Evolutionary conservation across 2,329 filamentous ascomycete species (phyloP).

Genomic region (Phaeosphaeria sp.): DNA sequence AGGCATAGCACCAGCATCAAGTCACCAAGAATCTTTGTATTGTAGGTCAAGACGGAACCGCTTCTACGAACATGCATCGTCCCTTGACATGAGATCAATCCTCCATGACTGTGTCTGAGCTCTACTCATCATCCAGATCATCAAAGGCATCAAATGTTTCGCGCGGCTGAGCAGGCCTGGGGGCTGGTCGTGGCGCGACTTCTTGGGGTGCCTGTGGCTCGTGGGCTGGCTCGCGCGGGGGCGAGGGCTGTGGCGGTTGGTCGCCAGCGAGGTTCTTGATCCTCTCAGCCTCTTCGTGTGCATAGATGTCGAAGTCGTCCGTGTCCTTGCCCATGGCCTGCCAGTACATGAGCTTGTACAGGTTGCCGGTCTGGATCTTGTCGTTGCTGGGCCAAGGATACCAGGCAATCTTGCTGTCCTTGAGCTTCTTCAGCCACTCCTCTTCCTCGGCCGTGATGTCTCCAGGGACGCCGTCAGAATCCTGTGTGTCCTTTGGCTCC

Average conservation of each 20-base stretch:
- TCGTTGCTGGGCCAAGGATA: conserved; percentile 79
- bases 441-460: conserved; percentile 40
- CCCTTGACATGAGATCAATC: not conserved
- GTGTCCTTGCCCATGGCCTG: conserved; percentile 28
- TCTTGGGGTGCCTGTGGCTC: conserved; percentile 1
- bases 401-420: conserved; percentile 56
- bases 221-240: conserved; percentile 4
- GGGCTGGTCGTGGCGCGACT: conserved; percentile 1
- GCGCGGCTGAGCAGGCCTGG: conserved; percentile 4
- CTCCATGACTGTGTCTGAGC: not conserved
- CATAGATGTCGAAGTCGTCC: conserved; percentile 30
- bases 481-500: conserved; percentile 19
- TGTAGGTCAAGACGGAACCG: too few relatives aligned
- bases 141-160: conserved; percentile 12
- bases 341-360: conserved; percentile 50
- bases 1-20: too few relatives aligned
- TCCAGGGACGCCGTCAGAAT: conserved; percentile 12
- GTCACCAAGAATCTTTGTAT: not conserved
- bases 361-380: conserved; percentile 71
- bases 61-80: not conserved
- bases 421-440: conserved; percentile 44
- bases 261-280: conserved; percentile 6
- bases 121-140: conserved; percentile 18
- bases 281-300: conserved; percentile 27
- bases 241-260: not conserved